Evolutionary conservation across 768 basidiomycete genomes (phyloP), one percentile per base, ranked within the genome.

Genomic region (Suillus subaureus): DNA sequence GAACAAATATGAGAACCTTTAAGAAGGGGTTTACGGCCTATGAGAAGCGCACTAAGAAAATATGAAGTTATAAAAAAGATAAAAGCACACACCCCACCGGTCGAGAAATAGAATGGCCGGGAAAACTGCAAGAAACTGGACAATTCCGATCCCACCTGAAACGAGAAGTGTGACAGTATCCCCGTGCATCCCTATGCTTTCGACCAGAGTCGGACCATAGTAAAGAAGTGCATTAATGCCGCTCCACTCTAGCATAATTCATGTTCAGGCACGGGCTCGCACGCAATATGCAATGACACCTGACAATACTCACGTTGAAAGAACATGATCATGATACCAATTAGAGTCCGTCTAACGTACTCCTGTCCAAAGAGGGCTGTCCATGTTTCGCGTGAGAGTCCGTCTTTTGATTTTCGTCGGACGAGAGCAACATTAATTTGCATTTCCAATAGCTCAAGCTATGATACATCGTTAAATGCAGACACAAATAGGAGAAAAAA

Each of bases 221-320:
- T 94, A 94, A 9, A 94, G 79, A 39, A 94, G 73, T 12, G 93
- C 92, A 71, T 94, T 94, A 67, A 94, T 94, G 2, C 93, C 93
- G 65, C 87, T 89, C 93, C 93, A 94, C 78, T 94, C 92, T 94
- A 21, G 31, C 21, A 13, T 2, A 3, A 18, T 66, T 13, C 64
- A 39, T 56, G 61, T 21, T 47, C 40, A 33, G 8, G n/a, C 54
- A n/a, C 23, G 28, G 33, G 16, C 37, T 55, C 57, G 39, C 18
- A 37, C 49, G 33, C 31, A 31, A 37, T 42, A 35, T 7, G 63
- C 21, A 61, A 56, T 54, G 28, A 3, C 56, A 77, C 88, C 15
- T 47, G 23, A 13, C 6, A 12, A 23, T 13, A 47, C 47, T 51
- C 68, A 92, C 92, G 93, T 76, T 94, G 93, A 70, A 93, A 94